Evolutionary conservation across 2,329 filamentous ascomycete species (phyloP).

Genomic region (Neonectria punicea): DNA sequence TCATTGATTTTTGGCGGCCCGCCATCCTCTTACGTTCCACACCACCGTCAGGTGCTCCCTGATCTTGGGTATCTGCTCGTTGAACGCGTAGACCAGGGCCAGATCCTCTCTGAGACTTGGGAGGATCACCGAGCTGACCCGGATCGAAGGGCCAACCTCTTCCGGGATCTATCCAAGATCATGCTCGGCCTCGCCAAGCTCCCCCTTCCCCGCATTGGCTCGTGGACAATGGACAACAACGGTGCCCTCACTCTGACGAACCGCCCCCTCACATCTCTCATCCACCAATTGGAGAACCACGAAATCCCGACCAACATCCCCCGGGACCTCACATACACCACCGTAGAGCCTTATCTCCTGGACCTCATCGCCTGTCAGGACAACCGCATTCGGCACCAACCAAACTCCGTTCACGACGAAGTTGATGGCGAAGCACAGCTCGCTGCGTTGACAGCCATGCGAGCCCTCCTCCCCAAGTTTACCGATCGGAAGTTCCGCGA

Average conservation of each 20-base stretch:
- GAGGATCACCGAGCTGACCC: conserved; percentile 19
- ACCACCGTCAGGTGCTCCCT: conserved; percentile 8
- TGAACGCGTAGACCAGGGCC: conserved; percentile 22
- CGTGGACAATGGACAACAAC: conserved; percentile 40
- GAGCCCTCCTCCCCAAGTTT: conserved; percentile 40
- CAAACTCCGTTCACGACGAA: conserved; percentile 47
- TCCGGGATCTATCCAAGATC: conserved; percentile 41
- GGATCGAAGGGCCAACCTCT: conserved; percentile 37
- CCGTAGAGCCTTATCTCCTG: conserved; percentile 43
- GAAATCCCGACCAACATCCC: conserved; percentile 48
- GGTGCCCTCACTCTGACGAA: conserved; percentile 48
- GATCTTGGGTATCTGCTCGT: conserved; percentile 22
- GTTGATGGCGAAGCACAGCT: conserved; percentile 46
- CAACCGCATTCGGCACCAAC: conserved; percentile 47
- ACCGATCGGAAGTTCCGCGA: conserved; percentile 32
- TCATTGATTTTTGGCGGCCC: not conserved
- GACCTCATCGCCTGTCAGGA: conserved; percentile 50
- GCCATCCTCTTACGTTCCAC: conserved; percentile 10
- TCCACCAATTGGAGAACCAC: conserved; percentile 50
- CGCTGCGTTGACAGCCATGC: conserved; percentile 44
- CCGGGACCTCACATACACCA: conserved; percentile 47
- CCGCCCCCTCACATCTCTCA: conserved; percentile 47
- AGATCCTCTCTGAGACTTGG: conserved; percentile 35
- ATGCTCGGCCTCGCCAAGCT: conserved; percentile 44
- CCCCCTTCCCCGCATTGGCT: conserved; percentile 43